A percentile compares a stretch with the other conserved stretches of the same genome.
phyloP scores from a whole-genome alignment of 306 rosid genomes.

The Cucurbita ficifolia region DNA sequence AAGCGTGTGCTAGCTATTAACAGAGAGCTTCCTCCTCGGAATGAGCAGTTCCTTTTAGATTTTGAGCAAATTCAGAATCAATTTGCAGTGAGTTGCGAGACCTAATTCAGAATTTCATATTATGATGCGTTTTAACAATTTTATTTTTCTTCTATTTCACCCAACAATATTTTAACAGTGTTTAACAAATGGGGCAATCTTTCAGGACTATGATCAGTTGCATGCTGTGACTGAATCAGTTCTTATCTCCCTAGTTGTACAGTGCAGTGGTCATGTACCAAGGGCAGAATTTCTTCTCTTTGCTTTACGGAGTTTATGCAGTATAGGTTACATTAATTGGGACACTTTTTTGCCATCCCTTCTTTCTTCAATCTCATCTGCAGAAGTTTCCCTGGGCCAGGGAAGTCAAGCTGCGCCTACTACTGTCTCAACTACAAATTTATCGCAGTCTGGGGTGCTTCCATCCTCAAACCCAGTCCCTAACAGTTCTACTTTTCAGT shows the following conservation, averaged over 20 bases:
- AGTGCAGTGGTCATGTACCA: slow-evolving; percentile 82
- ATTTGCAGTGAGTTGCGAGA: slow-evolving; percentile 54
- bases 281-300: slow-evolving; percentile 85
- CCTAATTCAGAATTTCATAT: not conserved
- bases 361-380: slow-evolving; percentile 61
- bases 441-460: slow-evolving; percentile 58
- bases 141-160: not conserved
- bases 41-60: slow-evolving; percentile 84
- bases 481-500: slow-evolving; percentile 54
- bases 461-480: slow-evolving; percentile 42
- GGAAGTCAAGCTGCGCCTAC: slow-evolving; percentile 46
- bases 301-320: slow-evolving; percentile 59
- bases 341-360: slow-evolving; percentile 74
- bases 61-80: slow-evolving; percentile 86
- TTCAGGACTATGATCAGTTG: slow-evolving; percentile 88
- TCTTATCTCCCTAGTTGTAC: slow-evolving; percentile 65
- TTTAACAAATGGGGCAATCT: not conserved
- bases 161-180: not conserved
- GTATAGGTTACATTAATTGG: slow-evolving; percentile 77
- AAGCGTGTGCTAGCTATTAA: slow-evolving; percentile 80
- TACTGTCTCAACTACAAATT: slow-evolving; percentile 42
- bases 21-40: slow-evolving; percentile 85
- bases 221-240: slow-evolving; percentile 71
- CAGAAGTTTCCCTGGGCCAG: slow-evolving; percentile 63
- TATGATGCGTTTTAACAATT: not conserved